phyloP scores from a whole-genome alignment of 306 rosid species.

The Sphenostylis stenocarpa region DNA sequence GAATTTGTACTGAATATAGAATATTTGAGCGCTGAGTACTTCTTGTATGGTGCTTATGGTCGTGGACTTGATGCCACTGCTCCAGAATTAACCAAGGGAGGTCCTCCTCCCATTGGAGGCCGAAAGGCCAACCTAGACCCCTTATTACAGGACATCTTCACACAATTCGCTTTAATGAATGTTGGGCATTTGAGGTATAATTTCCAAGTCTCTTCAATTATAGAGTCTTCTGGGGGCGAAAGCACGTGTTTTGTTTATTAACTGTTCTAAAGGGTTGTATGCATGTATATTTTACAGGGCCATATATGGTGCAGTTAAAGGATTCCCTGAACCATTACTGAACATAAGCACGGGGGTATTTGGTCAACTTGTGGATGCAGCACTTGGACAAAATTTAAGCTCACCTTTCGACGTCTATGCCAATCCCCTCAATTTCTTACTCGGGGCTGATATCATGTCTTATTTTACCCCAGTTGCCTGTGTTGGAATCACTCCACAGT shows the following conservation, averaged over 20 bases:
- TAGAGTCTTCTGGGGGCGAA: too few species aligned
- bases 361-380: conserved; percentile 48
- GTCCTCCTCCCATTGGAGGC: conserved; percentile 60
- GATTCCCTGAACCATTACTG: conserved; percentile 71
- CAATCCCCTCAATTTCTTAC: conserved; percentile 53
- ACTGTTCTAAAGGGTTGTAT: too few species aligned
- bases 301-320: conserved; percentile 49
- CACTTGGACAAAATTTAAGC: conserved; percentile 41
- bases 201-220: neutral
- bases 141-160: conserved; percentile 35
- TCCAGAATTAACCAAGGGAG: conserved; percentile 51
- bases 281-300: conserved; percentile 46
- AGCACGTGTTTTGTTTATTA: too few species aligned
- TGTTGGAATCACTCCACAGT: conserved; percentile 60
- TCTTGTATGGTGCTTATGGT: conserved; percentile 52
- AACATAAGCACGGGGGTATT: conserved; percentile 49
- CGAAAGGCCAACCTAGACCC: conserved; percentile 40
- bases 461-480: conserved; percentile 80
- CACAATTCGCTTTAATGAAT: conserved; percentile 58
- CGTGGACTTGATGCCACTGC: conserved; percentile 52
- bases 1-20: conserved; percentile 59
- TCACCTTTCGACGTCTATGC: conserved; percentile 79
- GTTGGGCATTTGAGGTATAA: conserved; percentile 70
- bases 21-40: conserved; percentile 65
- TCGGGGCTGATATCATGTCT: conserved; percentile 66